phyloP scores from a whole-genome alignment of 441 rosid genomes.

The Populus tomentosa region DNA sequence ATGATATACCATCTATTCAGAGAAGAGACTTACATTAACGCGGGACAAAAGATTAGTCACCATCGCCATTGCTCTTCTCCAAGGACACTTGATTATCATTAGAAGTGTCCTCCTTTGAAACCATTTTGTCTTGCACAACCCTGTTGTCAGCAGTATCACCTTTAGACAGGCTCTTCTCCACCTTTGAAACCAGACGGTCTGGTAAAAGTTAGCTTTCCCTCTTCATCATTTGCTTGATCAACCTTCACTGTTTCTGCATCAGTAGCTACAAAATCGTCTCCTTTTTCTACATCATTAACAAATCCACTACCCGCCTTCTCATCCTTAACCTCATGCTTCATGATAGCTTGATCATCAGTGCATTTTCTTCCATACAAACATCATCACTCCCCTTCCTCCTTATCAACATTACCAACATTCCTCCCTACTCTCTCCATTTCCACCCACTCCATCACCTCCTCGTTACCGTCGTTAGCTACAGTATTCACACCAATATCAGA shows the following conservation, averaged over 20 bases:
- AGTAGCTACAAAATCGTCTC: background rate
- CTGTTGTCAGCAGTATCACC: slow-evolving; percentile 12
- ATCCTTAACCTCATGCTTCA: slow-evolving; percentile 15
- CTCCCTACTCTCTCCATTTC: slow-evolving; percentile 5
- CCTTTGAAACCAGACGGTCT: slow-evolving; percentile 21
- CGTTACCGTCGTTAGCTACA: slow-evolving; percentile 26
- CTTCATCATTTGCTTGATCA: slow-evolving; percentile 24
- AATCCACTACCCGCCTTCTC: slow-evolving; percentile 19
- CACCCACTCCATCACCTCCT: slow-evolving; percentile 23
- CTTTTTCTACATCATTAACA: slow-evolving; percentile 16
- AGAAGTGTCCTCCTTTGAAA: slow-evolving; percentile 11
- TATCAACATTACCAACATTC: slow-evolving; percentile 22
- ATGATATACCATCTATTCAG: slow-evolving; percentile 27
- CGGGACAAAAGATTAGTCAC: slow-evolving; percentile 31
- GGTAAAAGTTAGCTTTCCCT: slow-evolving; percentile 7
- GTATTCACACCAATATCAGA: slow-evolving; percentile 47
- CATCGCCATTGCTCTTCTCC: slow-evolving; percentile 30
- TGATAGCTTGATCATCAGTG: slow-evolving; percentile 9
- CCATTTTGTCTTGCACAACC: slow-evolving; percentile 1
- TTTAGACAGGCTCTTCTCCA: slow-evolving; percentile 1
- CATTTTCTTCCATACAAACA: slow-evolving; percentile 35
- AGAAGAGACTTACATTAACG: slow-evolving; percentile 38
- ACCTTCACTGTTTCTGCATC: slow-evolving; percentile 19
- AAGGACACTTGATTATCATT: slow-evolving; percentile 11
- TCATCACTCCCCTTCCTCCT: slow-evolving; percentile 22